phyloP scores from a whole-genome alignment of 495 filamentous ascomycete species.

The Xylona heveae region DNA sequence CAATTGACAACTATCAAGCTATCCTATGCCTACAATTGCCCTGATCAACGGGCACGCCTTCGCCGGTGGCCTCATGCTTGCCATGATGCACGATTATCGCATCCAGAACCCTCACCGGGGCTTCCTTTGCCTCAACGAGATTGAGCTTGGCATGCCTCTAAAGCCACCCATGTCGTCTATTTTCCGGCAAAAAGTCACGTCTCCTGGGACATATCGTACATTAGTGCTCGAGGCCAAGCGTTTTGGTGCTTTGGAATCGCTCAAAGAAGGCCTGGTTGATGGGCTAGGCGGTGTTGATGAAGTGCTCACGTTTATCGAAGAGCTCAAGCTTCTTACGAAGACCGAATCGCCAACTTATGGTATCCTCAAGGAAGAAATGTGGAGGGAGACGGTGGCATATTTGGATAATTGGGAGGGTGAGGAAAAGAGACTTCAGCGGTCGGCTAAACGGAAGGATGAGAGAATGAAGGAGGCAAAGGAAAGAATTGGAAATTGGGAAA shows the following conservation, averaged over 20 bases:
- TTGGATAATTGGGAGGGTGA: no score
- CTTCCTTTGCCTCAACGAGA: conserved; percentile 56
- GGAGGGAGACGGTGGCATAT: conserved; percentile 31
- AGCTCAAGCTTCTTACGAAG: conserved; percentile 34
- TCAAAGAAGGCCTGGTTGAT: conserved; percentile 47
- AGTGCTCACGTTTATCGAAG: conserved; percentile 28
- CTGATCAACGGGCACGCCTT: conserved; percentile 67
- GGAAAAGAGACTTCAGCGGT: no score
- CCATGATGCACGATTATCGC: conserved; percentile 72
- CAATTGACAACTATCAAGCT: no score
- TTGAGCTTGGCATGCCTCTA: conserved; percentile 55
- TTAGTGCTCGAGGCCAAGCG: conserved; percentile 49
- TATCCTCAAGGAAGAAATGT: conserved; percentile 51
- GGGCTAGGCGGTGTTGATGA: conserved; percentile 40
- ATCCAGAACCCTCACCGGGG: conserved; percentile 46
- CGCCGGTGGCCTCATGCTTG: conserved; percentile 57
- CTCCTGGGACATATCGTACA: conserved; percentile 30
- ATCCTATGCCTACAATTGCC: conserved; percentile 66
- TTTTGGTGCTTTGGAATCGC: conserved; percentile 33
- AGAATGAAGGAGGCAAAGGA: no score
- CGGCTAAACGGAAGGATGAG: no score
- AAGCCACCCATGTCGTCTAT: conserved; percentile 49
- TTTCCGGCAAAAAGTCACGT: conserved; percentile 42
- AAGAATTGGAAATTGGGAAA: no score
- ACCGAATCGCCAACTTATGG: conserved; percentile 41